Evolutionary conservation across 768 basidiomycete genomes (phyloP).

Genomic region (Pleurotus pulmonarius): DNA sequence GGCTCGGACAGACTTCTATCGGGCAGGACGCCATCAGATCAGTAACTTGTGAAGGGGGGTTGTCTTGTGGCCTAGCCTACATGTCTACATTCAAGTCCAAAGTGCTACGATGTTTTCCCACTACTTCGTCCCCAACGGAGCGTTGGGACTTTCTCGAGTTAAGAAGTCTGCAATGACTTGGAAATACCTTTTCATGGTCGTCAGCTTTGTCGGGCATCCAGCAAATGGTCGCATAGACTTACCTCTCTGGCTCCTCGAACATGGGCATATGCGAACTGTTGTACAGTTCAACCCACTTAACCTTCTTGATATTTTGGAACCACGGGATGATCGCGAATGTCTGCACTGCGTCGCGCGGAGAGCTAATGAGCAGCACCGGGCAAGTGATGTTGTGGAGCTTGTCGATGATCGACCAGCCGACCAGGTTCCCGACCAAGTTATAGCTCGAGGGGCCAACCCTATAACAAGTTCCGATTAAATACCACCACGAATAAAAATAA

Average conservation of each 20-base stretch:
- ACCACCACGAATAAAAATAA: neutral
- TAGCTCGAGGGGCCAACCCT: conserved; percentile 35
- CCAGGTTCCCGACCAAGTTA: conserved; percentile 18
- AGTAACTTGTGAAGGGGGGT: no score
- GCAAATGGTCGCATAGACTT: neutral
- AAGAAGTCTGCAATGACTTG: neutral
- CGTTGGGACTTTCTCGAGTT: neutral
- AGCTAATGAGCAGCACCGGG: conserved; percentile 19
- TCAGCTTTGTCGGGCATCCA: neutral
- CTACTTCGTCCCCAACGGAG: no score
- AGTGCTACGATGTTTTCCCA: no score
- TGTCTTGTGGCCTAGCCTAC: no score
- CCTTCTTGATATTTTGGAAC: conserved; percentile 22
- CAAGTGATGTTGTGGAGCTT: conserved; percentile 16
- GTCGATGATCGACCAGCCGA: conserved; percentile 17
- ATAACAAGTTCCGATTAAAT: neutral
- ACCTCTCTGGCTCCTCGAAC: conserved; percentile 21
- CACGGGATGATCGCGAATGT: conserved; percentile 16
- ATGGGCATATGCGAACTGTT: conserved; percentile 21
- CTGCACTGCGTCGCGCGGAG: conserved; percentile 18
- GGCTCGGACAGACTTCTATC: no score
- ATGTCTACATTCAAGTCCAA: no score
- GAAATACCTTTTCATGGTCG: neutral
- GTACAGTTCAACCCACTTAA: conserved; percentile 31
- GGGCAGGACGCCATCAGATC: no score